phyloP scores from a whole-genome alignment of 164 flowering plant genomes.

The Magnolia kwangsiensis region DNA sequence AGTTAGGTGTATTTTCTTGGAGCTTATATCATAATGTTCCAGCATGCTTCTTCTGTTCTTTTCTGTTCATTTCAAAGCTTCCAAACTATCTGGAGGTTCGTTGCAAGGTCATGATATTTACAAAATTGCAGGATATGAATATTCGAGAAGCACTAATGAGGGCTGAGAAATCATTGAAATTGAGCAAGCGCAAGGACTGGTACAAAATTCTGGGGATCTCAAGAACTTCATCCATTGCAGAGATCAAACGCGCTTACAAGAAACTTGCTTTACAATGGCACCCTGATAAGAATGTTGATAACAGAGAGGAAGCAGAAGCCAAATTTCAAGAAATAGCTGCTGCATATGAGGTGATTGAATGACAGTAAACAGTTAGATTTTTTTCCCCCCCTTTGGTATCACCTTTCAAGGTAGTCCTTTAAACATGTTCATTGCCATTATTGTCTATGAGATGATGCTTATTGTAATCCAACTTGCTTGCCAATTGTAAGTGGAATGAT shows the following conservation, averaged over 20 bases:
- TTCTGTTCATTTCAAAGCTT: not conserved
- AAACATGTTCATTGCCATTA: too few relatives aligned
- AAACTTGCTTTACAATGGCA: conserved; percentile 99
- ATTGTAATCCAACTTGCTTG: not conserved
- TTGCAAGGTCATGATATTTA: not conserved
- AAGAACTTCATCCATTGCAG: conserved; percentile 66
- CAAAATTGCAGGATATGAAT: conserved; percentile 66
- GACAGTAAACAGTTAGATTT: not conserved
- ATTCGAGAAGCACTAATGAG: conserved; percentile 70
- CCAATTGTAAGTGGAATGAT: not conserved
- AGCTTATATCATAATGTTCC: too few relatives aligned
- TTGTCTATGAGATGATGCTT: not conserved
- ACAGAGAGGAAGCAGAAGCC: conserved; percentile 91
- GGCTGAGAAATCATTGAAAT: conserved; percentile 87
- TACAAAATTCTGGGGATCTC: conserved; percentile 93
- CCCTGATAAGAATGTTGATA: conserved; percentile 94
- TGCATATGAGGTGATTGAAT: conserved; percentile 80
- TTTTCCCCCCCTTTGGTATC: not conserved
- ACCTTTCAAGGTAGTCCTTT: not conserved
- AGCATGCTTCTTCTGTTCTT: not conserved
- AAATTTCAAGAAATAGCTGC: conserved; percentile 93
- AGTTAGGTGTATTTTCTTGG: too few relatives aligned
- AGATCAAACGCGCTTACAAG: conserved; percentile 92
- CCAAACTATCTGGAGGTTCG: not conserved
- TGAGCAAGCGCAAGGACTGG: conserved; percentile 97